Percentiles rank a stretch among this genome's conserved stretches.
Evolutionary conservation across 2,329 filamentous ascomycete genomes (phyloP).

Genomic region (Karstenula rhodostoma): DNA sequence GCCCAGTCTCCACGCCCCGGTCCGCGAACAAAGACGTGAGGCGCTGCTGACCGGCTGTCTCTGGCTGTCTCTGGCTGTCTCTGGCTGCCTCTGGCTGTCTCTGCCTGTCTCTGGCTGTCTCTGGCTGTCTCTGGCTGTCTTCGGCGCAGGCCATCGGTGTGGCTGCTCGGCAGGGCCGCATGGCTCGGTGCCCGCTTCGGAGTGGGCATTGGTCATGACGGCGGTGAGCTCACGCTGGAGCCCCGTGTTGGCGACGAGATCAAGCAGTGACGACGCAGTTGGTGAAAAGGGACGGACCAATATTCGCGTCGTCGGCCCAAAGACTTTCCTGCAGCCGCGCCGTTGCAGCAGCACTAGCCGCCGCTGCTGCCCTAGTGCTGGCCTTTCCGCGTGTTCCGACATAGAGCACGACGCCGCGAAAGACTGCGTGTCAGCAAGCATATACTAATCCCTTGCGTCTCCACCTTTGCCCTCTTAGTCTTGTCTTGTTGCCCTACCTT

Average conservation of each 20-base stretch:
- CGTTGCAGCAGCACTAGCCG: background rate
- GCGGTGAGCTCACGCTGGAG: background rate
- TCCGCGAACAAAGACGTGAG: background rate
- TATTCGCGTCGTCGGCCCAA: background rate
- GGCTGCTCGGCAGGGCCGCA: background rate
- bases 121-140: too few species aligned
- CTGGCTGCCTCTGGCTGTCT: background rate
- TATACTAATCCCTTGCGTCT: slow-evolving; percentile 4
- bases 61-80: background rate
- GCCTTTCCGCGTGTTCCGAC: slow-evolving; percentile 9
- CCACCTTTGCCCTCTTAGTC: background rate
- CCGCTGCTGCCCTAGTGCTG: slow-evolving; percentile 3
- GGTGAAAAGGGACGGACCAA: background rate
- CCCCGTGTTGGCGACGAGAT: background rate
- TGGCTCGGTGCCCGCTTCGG: background rate
- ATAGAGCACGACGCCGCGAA: background rate
- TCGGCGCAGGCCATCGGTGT: too few species aligned
- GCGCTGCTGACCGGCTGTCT: background rate
- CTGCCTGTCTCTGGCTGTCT: too few species aligned
- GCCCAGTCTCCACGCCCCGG: background rate
- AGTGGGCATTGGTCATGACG: background rate
- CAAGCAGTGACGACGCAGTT: slow-evolving; percentile 3
- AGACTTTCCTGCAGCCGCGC: background rate
- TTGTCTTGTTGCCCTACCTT: background rate
- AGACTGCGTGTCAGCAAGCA: background rate